phyloP scores from a whole-genome alignment of 2,329 filamentous ascomycete species.

The Botrytis medusae region DNA sequence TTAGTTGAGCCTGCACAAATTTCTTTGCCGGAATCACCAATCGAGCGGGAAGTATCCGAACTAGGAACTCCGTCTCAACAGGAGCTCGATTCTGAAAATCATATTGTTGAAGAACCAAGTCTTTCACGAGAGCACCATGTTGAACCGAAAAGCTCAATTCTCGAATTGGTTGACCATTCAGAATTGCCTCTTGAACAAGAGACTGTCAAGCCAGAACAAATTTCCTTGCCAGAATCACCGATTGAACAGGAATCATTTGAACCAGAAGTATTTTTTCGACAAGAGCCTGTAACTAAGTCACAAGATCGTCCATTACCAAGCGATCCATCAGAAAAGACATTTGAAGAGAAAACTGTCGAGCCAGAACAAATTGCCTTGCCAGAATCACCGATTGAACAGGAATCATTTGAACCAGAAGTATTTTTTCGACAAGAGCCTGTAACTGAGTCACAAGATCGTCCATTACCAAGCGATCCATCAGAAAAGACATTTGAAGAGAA shows the following conservation, averaged over 20 bases:
- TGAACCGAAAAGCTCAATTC: neutral
- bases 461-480: neutral
- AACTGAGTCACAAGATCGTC: neutral
- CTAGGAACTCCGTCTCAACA: neutral
- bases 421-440: neutral
- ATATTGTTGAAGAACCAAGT: neutral
- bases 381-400: neutral
- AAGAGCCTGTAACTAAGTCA: neutral
- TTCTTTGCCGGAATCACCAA: constrained; percentile 1
- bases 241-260: neutral
- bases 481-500: neutral
- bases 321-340: neutral
- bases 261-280: neutral
- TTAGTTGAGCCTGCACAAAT: neutral
- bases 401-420: neutral
- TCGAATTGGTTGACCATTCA: neutral
- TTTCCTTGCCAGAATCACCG: constrained; percentile 1
- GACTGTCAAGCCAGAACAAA: neutral
- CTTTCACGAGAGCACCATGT: neutral
- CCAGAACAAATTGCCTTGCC: constrained; percentile 4
- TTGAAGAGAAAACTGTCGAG: neutral
- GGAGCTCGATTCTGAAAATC: neutral
- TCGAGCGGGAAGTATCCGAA: neutral
- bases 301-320: neutral
- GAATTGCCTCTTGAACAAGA: neutral